These are phyloP conservation scores for Rhodamnia rubescens DNA, from an alignment of 345 rosid species.

Conservation along the genomic window DNA sequence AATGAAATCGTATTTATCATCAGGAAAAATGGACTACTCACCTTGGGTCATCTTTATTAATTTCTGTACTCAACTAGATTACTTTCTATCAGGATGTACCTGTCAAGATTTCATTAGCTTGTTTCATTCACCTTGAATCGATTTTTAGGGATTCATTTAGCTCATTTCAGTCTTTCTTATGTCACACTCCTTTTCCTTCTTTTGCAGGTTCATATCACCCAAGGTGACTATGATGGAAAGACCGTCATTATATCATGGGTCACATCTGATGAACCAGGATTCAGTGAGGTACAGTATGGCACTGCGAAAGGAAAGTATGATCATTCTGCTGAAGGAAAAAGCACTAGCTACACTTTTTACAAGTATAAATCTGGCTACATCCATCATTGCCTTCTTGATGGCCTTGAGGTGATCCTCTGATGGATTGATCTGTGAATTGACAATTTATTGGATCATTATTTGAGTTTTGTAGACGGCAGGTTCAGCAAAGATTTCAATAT, in stretches of 20 bases:
- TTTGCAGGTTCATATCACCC: slow-evolving; percentile 69
- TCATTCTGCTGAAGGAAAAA: slow-evolving; percentile 44
- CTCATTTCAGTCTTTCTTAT: not conserved
- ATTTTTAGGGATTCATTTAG: not conserved
- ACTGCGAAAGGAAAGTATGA: slow-evolving; percentile 25
- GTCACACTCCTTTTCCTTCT: not conserved
- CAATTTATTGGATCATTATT: not conserved
- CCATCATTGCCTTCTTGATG: slow-evolving; percentile 63
- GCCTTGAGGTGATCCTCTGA: slow-evolving; percentile 50
- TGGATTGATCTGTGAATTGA: not conserved
- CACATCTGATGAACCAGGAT: slow-evolving; percentile 57
- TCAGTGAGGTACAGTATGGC: slow-evolving; percentile 48
- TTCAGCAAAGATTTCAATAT: not conserved
- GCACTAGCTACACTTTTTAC: slow-evolving; percentile 54
- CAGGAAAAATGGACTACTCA: not conserved
- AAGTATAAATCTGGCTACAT: slow-evolving; percentile 69
- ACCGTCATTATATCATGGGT: slow-evolving; percentile 87
- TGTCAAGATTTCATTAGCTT: not conserved
- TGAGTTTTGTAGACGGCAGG: not conserved
- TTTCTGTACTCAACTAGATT: not conserved
- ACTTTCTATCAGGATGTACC: not conserved
- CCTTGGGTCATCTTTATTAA: not conserved
- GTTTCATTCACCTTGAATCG: not conserved
- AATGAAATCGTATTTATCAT: not conserved
- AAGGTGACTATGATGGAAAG: slow-evolving; percentile 82